Conservation (phyloP, 2,329 filamentous ascomycete species). For the Emmonsiellopsis sp. region DNA sequence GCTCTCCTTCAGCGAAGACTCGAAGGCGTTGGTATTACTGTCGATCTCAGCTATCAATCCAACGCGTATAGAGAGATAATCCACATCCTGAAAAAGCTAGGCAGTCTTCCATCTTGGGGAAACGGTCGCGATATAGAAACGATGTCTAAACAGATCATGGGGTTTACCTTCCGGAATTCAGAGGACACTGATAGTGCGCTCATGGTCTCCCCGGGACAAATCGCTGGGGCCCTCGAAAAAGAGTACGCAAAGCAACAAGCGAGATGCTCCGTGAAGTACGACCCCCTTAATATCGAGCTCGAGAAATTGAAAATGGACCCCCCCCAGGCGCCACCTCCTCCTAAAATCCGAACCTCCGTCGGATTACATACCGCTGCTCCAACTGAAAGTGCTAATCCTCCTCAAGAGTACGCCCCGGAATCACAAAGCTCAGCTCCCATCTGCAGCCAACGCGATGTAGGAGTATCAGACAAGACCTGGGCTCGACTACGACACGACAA, state of each 20-base stretch:
- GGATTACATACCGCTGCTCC: not conserved
- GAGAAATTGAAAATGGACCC: not conserved
- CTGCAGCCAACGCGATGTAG: constrained; percentile 38
- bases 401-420: not conserved
- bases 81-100: constrained; percentile 33
- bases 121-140: constrained; percentile 55
- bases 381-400: not conserved
- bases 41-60: not conserved
- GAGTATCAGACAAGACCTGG: constrained; percentile 54
- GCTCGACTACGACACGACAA: constrained; percentile 47
- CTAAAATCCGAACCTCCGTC: not conserved
- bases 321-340: not conserved
- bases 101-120: constrained; percentile 45
- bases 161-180: constrained; percentile 11
- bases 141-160: constrained; percentile 44
- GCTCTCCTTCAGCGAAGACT: constrained; percentile 33
- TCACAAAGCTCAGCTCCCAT: too few species aligned
- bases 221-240: constrained; percentile 5
- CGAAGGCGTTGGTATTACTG: constrained; percentile 15
- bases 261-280: not conserved
- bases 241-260: not conserved
- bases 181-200: constrained; percentile 11
- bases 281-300: not conserved
- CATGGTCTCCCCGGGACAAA: constrained; percentile 10
- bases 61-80: constrained; percentile 11